Evolutionary conservation across 2,329 filamentous ascomycete genomes (phyloP), one percentile per base, ranked within the genome.

Genomic region (Celoporthe dispersa): DNA sequence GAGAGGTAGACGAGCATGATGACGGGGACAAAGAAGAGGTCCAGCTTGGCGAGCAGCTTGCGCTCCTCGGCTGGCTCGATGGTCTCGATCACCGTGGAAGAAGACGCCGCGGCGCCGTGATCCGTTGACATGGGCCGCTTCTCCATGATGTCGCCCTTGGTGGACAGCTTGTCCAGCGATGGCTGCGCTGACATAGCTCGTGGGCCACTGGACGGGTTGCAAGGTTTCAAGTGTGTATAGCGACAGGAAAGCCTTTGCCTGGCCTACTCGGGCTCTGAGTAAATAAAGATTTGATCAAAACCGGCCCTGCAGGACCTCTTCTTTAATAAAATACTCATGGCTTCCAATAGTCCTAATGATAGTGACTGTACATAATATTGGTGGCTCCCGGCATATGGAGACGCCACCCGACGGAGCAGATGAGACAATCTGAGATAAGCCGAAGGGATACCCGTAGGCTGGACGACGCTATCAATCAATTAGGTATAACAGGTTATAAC

Each of bases 1-100:
- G 94, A 89, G 19, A 94, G 84, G 77, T 95, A 95, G 22, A 92
- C 79, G 8, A 87, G 78, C 87, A 92, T 91, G 9, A 92, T 83
- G 28, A 92, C 81, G 2, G 91, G 91, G 19, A 93, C 84, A 35
- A 93, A 84, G 75, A 86, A 84, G 19, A 83, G 71, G 77, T 93
- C 91, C 41, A 93, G 79, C 78, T 91, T 92, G 68, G 87, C 83
- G 59, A 92, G 82, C 31, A 93, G 81, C 73, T 83, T 85, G 74
- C 82, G 83, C 79, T 92, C 84, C n/a, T 81, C 77, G 69, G 64
- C 65, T n/a, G 68, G 62, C n/a, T 69, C n/a, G 75, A 68, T 68
- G 39, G 41, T 57, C 41, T 55, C 66, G 5, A 62, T 11, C 33
- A 28, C 28, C 8, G 35, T 25, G 1, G 55, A 39, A 6, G 60